These are phyloP conservation scores for Colletotrichum higginsianum DNA, from an alignment of 2,329 filamentous ascomycete genomes.

Conservation along the genomic window DNA sequence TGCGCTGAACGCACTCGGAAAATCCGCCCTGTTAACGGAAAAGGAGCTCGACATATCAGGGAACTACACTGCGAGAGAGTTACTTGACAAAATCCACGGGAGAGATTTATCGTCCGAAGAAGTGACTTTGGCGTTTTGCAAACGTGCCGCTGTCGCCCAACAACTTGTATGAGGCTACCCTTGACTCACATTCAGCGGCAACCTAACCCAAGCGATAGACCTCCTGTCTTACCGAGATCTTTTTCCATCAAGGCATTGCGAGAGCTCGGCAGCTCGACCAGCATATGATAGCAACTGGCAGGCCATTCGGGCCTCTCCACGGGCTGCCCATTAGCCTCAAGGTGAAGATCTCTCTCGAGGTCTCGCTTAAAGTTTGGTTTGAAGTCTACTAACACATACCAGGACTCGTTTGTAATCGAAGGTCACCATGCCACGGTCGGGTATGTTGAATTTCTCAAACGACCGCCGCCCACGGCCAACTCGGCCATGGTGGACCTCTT, in stretches of 20 bases:
- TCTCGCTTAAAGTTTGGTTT: too few relatives aligned
- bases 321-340: constrained; percentile 66
- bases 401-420: constrained; percentile 73
- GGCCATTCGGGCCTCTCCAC: constrained; percentile 71
- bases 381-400: constrained; percentile 56
- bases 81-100: constrained; percentile 41
- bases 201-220: constrained; percentile 40
- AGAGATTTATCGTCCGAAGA: constrained; percentile 45
- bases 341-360: constrained; percentile 18
- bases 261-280: constrained; percentile 62
- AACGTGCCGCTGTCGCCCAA: constrained; percentile 49
- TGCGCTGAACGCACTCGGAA: constrained; percentile 26
- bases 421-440: constrained; percentile 68
- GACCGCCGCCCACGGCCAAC: constrained; percentile 66
- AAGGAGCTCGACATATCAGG: constrained; percentile 46
- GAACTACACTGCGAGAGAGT: constrained; percentile 35
- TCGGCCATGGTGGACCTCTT: constrained; percentile 72
- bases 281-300: constrained; percentile 54
- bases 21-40: constrained; percentile 40
- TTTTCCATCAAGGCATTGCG: constrained; percentile 63
- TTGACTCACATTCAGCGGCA: background rate
- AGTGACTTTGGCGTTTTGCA: constrained; percentile 48
- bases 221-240: constrained; percentile 63
- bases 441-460: constrained; percentile 67
- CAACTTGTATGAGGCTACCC: constrained; percentile 42